Percentiles rank a stretch among this genome's conserved stretches.
These are phyloP conservation scores for Termitomyces sp. DNA, from an alignment of 768 basidiomycete genomes.

Conservation along the genomic window DNA sequence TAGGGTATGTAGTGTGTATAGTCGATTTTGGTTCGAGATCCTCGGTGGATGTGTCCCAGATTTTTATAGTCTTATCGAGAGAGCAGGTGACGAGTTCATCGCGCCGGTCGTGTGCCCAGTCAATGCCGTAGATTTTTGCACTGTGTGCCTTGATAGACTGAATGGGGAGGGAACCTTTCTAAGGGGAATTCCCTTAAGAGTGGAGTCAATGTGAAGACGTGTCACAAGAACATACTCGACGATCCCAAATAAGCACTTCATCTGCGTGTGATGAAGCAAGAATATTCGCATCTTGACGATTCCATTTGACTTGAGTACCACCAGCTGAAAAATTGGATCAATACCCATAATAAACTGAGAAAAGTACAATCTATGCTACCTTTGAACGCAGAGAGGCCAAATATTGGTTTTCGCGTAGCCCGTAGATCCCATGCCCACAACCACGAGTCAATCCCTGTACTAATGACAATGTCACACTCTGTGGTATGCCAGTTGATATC, in stretches of 20 bases:
- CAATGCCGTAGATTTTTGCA: constrained; percentile 96
- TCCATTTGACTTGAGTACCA: constrained; percentile 98
- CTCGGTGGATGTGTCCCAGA: constrained; percentile 52
- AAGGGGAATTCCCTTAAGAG: neutral
- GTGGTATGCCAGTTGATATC: constrained; percentile 97
- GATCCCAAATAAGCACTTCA: constrained; percentile 91
- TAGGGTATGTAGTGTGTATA: constrained; percentile 79
- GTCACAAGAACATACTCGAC: constrained; percentile 51
- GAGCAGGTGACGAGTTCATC: constrained; percentile 92
- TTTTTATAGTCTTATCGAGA: constrained; percentile 88
- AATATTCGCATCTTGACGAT: constrained; percentile 77
- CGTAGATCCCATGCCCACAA: constrained; percentile 93
- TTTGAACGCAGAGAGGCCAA: constrained; percentile 57
- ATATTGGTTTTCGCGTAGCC: constrained; percentile 60
- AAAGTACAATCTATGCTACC: constrained; percentile 16
- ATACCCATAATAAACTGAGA: neutral
- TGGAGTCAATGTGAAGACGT: neutral
- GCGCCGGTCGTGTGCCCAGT: constrained; percentile 79
- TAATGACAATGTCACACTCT: constrained; percentile 80
- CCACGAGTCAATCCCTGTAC: constrained; percentile 92
- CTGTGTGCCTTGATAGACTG: constrained; percentile 72
- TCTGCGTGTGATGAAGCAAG: constrained; percentile 88
- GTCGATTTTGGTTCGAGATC: constrained; percentile 34
- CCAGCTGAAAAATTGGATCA: constrained; percentile 46
- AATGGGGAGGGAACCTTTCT: constrained; percentile 88